Evolutionary conservation across 805 yeast genomes (phyloP), one percentile per base, ranked within the genome.

Genomic region (Metschnikowia dekortorum): DNA sequence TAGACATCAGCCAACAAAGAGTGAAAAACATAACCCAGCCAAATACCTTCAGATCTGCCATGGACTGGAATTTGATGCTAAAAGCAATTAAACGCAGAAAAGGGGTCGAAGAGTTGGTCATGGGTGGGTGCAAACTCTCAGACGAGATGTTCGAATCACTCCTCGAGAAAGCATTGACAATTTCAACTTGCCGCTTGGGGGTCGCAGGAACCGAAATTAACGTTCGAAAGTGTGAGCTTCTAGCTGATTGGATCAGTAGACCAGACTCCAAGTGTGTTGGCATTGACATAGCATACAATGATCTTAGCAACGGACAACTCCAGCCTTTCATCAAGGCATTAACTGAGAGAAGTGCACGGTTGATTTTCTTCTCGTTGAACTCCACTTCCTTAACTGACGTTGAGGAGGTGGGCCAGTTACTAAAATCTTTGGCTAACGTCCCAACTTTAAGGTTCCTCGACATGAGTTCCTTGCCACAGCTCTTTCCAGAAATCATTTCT

Each of bases 1-100:
- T 80, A 44, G 85, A 80, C 60, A 69, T 80, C n/a, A 76, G 82
- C 8, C 85, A 80, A 55, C 84, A 80, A 59, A 67, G 76, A 52
- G 67, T 79, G 46, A 79, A 76, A 57, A 60, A 74, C 8, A 80
- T 78, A 31, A 68, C 74, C 11, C 72, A 75, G 8, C 61, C 67
- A 16, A 58, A 57, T 3, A 56, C 61, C 8, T 60, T 72, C 22
- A 62, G 85, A 48, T 65, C 78, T 0, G 69, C 74, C 10, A 75
- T 80, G 81, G 72, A 80, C 59, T 80, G 85, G 85, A 68, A 72
- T 41, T 54, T 79, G 41, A 75, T 80, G 53, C 72, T 74, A 31
- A 65, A 71, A 29, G 56, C 79, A 1, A 49, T 80, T n/a, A 60
- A 65, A 0, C 13, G 58, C 13, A 63, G 82, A 50, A 80, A 81